phyloP scores from a whole-genome alignment of 225 moss, liverwort and hornwort genomes.

The Ulota crispa region DNA sequence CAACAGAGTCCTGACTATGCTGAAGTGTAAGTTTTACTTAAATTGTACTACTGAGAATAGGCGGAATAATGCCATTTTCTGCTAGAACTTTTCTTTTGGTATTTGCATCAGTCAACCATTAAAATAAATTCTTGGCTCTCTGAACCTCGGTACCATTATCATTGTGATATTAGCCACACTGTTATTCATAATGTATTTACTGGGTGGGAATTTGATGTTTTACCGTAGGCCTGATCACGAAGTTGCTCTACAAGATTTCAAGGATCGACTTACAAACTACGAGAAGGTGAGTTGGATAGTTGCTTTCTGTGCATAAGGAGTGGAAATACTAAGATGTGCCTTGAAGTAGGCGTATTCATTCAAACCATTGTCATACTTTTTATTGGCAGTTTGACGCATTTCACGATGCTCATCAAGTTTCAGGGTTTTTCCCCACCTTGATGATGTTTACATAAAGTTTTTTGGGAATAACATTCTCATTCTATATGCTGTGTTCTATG shows the following conservation, averaged over 20 bases:
- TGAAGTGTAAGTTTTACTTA: conserved; percentile 62
- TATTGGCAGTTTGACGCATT: neutral
- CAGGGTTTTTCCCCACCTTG: neutral
- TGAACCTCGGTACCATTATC: neutral
- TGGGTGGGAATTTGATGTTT: conserved; percentile 17
- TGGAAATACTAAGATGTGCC: conserved; percentile 1
- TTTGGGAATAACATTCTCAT: neutral
- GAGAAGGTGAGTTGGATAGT: conserved; percentile 63
- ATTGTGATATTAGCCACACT: neutral
- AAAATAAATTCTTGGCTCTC: neutral
- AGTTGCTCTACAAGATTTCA: conserved; percentile 80
- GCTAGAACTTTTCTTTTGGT: conserved; percentile 17
- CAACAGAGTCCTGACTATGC: conserved; percentile 96
- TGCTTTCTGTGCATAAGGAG: neutral
- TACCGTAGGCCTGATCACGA: conserved; percentile 77
- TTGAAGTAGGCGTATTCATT: conserved; percentile 15
- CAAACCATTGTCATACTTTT: conserved; percentile 5
- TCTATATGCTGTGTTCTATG: neutral
- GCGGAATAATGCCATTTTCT: conserved; percentile 1
- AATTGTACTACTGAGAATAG: conserved; percentile 7
- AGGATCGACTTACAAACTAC: conserved; percentile 84
- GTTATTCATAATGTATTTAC: conserved; percentile 11
- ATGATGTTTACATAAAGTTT: conserved; percentile 17
- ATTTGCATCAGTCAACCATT: conserved; percentile 6
- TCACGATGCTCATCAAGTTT: conserved; percentile 10